Evolutionary conservation across 2,329 filamentous ascomycete species (phyloP), one percentile per base, ranked within the genome.

Genomic region (Pestalotiopsis fici): DNA sequence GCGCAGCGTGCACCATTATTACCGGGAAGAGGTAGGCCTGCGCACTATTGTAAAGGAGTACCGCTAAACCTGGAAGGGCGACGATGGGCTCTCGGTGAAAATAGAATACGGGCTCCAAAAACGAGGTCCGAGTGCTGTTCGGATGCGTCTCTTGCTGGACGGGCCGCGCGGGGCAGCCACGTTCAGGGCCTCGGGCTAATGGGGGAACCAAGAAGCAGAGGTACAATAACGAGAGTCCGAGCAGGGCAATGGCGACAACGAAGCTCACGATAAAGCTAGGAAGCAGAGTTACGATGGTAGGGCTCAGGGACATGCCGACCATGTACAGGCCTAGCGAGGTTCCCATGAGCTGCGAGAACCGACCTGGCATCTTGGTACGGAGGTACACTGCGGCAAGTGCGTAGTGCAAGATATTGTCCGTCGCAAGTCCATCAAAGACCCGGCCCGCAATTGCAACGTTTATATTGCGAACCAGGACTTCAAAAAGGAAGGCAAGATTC

Each of bases 341-440:
- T 3, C 67, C 55, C 6, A 71, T 71, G 3, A 70, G 65, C 11
- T 27, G n/a, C 6, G 70, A 67, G 12, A 6, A 2, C 23, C n/a
- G 13, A 13, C 12, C 50, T 25, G n/a, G 50, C 1, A n/a, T n/a
- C n/a, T 13, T 13, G 13, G 59, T 25, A 15, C 28, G 56, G 1
- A 59, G 23, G 63, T 71, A 72, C 3, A 71, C 21, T 2, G 69
- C 50, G 37, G 61, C 66, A 5, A 72, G 62, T 50, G 23, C 68
- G 27, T 67, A 71, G 37, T 72, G 71, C 2, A 72, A 66, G 3
- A 72, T 13, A 23, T 72, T 72, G 31, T 72, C 71, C 2, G 71
- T 65, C 4, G 71, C 71, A 1, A 72, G 27, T 2, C 71, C 71
- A 39, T 72, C 71, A 59, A 72, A 71, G 15, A 72, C 28, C 1